These are phyloP conservation scores for Rhodotorula diobovata DNA, from an alignment of 768 basidiomycete genomes.

Conservation along the genomic window DNA sequence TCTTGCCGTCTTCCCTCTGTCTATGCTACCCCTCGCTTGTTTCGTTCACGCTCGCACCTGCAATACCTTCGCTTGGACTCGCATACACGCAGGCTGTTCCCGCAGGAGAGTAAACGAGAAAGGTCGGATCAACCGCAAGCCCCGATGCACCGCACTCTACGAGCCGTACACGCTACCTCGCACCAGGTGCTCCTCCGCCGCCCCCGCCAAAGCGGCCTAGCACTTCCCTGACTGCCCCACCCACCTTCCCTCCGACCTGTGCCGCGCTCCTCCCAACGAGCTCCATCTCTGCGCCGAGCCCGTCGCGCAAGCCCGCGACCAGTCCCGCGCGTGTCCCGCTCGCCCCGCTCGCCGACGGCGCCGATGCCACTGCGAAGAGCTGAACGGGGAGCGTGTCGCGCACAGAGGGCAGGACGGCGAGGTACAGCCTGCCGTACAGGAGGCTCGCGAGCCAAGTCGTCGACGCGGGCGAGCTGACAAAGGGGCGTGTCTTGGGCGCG, in stretches of 20 bases:
- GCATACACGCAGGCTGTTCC: no score
- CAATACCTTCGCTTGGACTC: no score
- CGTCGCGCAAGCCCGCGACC: background rate
- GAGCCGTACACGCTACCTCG: no score
- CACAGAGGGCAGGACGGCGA: slow-evolving; percentile 10
- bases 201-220: slow-evolving; percentile 9
- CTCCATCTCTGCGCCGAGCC: slow-evolving; percentile 17
- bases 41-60: no score
- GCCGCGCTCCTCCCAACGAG: background rate
- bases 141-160: no score
- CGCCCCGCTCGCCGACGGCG: background rate
- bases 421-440: slow-evolving; percentile 90
- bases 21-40: background rate
- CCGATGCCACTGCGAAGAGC: slow-evolving; percentile 29
- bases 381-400: slow-evolving; percentile 23
- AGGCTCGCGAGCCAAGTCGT: slow-evolving; percentile 75
- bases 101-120: no score
- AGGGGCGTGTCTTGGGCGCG: slow-evolving; percentile 61
- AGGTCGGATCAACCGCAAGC: no score
- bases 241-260: slow-evolving; percentile 20
- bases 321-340: background rate
- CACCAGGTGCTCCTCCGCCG: no score
- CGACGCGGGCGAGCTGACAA: slow-evolving; percentile 57
- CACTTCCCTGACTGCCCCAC: slow-evolving; percentile 5
- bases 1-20: background rate